These are phyloP conservation scores for Hymenoscyphus fructigenus DNA, from an alignment of 2,329 filamentous ascomycete genomes.

Conservation along the genomic window DNA sequence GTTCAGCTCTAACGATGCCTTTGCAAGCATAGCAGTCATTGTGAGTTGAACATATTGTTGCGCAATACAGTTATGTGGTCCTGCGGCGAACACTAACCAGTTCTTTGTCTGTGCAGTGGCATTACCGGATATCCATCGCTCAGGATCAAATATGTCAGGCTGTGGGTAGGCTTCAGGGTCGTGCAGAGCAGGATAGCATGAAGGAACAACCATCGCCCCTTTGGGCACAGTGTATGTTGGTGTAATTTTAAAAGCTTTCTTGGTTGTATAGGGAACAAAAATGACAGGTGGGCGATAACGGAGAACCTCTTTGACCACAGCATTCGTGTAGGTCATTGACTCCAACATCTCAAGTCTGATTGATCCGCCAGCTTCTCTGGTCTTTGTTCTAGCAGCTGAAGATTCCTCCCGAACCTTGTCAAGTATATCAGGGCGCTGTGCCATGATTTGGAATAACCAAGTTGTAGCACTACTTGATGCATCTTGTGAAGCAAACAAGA, in stretches of 20 bases:
- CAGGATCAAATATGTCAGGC: constrained; percentile 49
- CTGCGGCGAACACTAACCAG: constrained; percentile 54
- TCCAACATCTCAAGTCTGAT: constrained; percentile 49
- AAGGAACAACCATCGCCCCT: constrained; percentile 50
- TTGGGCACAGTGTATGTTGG: constrained; percentile 49
- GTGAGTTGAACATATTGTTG: constrained; percentile 49
- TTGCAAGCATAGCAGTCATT: constrained; percentile 53
- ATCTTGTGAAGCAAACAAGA: constrained; percentile 54
- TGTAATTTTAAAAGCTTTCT: constrained; percentile 48
- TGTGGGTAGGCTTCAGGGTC: constrained; percentile 48
- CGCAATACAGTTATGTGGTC: constrained; percentile 51
- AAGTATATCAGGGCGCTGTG: constrained; percentile 88
- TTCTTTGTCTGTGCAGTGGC: constrained; percentile 52
- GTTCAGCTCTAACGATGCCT: constrained; percentile 49
- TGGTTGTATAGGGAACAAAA: constrained; percentile 52
- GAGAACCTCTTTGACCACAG: constrained; percentile 53
- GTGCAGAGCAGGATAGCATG: constrained; percentile 52
- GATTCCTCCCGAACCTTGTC: constrained; percentile 68
- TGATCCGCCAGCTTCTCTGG: constrained; percentile 34
- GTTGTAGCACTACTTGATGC: constrained; percentile 53
- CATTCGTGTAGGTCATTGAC: constrained; percentile 50
- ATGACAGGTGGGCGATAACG: constrained; percentile 53
- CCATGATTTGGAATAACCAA: constrained; percentile 65
- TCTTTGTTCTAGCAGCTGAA: constrained; percentile 43
- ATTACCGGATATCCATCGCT: constrained; percentile 52